Evolutionary conservation across 441 rosid genomes (phyloP), one percentile per base, ranked within the genome.

Genomic region (Melastoma candidum): DNA sequence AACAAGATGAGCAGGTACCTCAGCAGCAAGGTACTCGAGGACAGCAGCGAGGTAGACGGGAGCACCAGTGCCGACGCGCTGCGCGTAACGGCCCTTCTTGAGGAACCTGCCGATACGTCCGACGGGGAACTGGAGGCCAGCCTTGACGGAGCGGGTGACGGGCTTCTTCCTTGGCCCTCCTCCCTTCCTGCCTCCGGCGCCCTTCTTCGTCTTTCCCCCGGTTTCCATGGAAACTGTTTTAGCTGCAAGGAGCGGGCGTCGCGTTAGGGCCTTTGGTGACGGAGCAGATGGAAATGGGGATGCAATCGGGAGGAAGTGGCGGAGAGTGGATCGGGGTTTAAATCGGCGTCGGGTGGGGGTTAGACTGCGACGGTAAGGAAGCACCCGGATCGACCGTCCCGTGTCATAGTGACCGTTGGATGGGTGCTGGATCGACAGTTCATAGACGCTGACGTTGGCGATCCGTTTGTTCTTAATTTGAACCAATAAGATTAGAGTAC

Each of bases 21-120:
- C 85, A 2, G 85, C 82, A 8, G 85, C 82, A 1, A 80, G 78
- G 53, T 79, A 79, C 69, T 79, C 82, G 14, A 79, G 74, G 11
- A 71, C 72, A 2, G 76, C 76, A 22, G 76, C 76, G 48, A 71
- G 24, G 64, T 71, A 71, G 45, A 71, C 76, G 1, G 76, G 72
- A 43, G 71, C 71, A 1, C 71, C 71, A 22, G 59, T 56, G 1
- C 71, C 71, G 36, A 67, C 59, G 4, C 71, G 62, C 53, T 60
- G 39, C 3, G 71, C 46, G 41, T 67, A 67, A 13, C 71, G 49
- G 2, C 71, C 71, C 22, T 58, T 68, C 57, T 68, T 68, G 49
- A 68, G 54, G 57, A 53, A 68, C 36, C 71, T 58, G 27, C 71
- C 71, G 52, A 68, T 70, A 10, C 78, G 63, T 3, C 78, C 75